Conservation (phyloP, 2,329 filamentous ascomycete genomes). For the Aschersonia sp. region DNA sequence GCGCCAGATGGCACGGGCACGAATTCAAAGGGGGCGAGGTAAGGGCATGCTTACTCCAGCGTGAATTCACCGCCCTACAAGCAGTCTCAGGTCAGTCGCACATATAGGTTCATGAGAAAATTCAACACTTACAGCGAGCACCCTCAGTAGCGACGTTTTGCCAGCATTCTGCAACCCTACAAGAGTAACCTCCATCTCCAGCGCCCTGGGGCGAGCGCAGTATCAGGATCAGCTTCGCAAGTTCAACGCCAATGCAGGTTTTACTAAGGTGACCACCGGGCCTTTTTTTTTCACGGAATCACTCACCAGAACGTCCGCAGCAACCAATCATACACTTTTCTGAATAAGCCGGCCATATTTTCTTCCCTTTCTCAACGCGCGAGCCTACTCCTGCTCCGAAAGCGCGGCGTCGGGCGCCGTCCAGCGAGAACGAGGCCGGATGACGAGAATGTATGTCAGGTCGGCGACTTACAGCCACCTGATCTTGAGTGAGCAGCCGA, state of each 20-base stretch:
- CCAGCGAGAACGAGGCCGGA: too few relatives aligned
- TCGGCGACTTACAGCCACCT: too few relatives aligned
- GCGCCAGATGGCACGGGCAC: neutral
- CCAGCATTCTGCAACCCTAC: slow-evolving; percentile 96
- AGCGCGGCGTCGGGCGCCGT: too few relatives aligned
- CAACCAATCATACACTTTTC: slow-evolving; percentile 94
- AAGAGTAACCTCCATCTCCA: slow-evolving; percentile 99
- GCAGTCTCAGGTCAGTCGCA: neutral
- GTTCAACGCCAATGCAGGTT: neutral
- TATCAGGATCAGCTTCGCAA: slow-evolving; percentile 1
- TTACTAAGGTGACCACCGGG: too few relatives aligned
- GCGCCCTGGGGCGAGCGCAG: slow-evolving; percentile 50
- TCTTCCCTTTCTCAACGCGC: neutral
- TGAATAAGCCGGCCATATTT: slow-evolving; percentile 78
- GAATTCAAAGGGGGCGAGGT: neutral
- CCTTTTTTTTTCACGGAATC: neutral
- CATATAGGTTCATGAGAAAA: neutral
- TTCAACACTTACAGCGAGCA: slow-evolving; percentile 66
- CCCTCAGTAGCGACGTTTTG: slow-evolving; percentile 87
- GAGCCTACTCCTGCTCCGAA: too few relatives aligned
- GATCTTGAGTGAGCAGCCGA: too few relatives aligned
- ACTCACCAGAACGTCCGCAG: slow-evolving; percentile 91
- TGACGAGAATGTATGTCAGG: too few relatives aligned
- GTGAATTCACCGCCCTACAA: slow-evolving; percentile 90
- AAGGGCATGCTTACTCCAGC: slow-evolving; percentile 61